Percentiles rank a stretch among this genome's conserved stretches.
phyloP scores from a whole-genome alignment of 2,329 filamentous ascomycete species.

The Cladosporium austrohemisphaericum region DNA sequence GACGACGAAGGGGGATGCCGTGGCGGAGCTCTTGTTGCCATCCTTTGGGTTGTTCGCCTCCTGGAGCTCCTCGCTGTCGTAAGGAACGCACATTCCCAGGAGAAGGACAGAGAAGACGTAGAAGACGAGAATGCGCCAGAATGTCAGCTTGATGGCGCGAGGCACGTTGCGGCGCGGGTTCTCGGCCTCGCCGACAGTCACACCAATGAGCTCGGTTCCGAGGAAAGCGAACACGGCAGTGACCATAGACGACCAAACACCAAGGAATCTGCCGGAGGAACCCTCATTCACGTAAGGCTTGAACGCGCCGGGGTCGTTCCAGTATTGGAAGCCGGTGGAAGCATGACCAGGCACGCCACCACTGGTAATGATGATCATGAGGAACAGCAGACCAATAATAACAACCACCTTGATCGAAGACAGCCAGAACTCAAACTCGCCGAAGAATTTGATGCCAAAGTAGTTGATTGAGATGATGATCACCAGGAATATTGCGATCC shows the following conservation, averaged over 20 bases:
- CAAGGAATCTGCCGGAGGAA: slow-evolving; percentile 40
- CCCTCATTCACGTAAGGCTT: slow-evolving; percentile 36
- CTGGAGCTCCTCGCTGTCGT: slow-evolving; percentile 59
- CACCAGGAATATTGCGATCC: slow-evolving; percentile 59
- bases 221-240: slow-evolving; percentile 77
- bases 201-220: slow-evolving; percentile 71
- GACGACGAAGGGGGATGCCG: slow-evolving; percentile 70
- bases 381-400: slow-evolving; percentile 44
- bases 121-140: slow-evolving; percentile 78
- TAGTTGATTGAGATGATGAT: slow-evolving; percentile 45
- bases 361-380: slow-evolving; percentile 34
- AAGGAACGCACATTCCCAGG: slow-evolving; percentile 73
- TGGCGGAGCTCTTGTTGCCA: slow-evolving; percentile 37
- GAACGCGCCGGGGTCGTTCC: slow-evolving; percentile 44
- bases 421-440: slow-evolving; percentile 50
- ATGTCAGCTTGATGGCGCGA: slow-evolving; percentile 73
- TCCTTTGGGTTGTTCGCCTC: slow-evolving; percentile 40
- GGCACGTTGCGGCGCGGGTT: slow-evolving; percentile 75
- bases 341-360: slow-evolving; percentile 32
- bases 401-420: slow-evolving; percentile 45
- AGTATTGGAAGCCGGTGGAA: slow-evolving; percentile 40
- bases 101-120: slow-evolving; percentile 71
- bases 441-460: slow-evolving; percentile 59
- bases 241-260: slow-evolving; percentile 53
- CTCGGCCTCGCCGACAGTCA: slow-evolving; percentile 74